A percentile compares a stretch with the other conserved stretches of the same genome.
Evolutionary conservation across 495 filamentous ascomycete genomes (phyloP).

Genomic region (Chaetomium fimeti): DNA sequence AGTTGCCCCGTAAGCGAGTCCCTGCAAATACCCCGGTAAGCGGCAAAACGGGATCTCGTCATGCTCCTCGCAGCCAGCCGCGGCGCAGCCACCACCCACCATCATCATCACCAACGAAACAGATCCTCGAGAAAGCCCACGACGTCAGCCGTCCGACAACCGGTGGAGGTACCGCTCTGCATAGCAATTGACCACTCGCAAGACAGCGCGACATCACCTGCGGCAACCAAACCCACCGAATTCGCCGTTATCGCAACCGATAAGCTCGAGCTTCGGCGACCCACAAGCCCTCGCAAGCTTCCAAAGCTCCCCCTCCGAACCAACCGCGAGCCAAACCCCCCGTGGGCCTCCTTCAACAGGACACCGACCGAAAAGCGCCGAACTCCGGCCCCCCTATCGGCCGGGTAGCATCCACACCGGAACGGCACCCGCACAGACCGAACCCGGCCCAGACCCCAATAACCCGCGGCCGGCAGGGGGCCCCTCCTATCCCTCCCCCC

Average conservation of each 20-base stretch:
- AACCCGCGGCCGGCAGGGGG: too few species aligned
- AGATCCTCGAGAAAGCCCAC: neutral
- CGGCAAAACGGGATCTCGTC: conserved; percentile 19
- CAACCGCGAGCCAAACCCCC: neutral
- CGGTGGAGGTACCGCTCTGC: neutral
- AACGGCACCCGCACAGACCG: neutral
- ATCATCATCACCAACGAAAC: conserved; percentile 9
- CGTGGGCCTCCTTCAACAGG: neutral
- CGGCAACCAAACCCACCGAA: neutral
- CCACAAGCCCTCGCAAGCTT: neutral
- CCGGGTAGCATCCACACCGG: neutral
- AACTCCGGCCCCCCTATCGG: neutral
- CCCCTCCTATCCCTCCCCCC: too few species aligned
- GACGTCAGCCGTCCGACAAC: neutral
- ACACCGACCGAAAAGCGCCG: neutral
- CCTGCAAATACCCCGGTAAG: conserved; percentile 12
- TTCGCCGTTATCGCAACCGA: conserved; percentile 1
- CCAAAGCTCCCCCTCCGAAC: neutral
- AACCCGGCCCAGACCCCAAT: neutral
- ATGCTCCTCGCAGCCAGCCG: conserved; percentile 15
- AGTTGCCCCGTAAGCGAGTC: conserved; percentile 14
- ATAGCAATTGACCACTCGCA: neutral
- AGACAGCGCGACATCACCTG: neutral
- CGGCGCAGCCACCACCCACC: conserved; percentile 19
- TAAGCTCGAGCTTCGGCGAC: conserved; percentile 10